Evolutionary conservation across 2,329 filamentous ascomycete species (phyloP), one percentile per base, ranked within the genome.

Genomic region (Eurotiales sp.): DNA sequence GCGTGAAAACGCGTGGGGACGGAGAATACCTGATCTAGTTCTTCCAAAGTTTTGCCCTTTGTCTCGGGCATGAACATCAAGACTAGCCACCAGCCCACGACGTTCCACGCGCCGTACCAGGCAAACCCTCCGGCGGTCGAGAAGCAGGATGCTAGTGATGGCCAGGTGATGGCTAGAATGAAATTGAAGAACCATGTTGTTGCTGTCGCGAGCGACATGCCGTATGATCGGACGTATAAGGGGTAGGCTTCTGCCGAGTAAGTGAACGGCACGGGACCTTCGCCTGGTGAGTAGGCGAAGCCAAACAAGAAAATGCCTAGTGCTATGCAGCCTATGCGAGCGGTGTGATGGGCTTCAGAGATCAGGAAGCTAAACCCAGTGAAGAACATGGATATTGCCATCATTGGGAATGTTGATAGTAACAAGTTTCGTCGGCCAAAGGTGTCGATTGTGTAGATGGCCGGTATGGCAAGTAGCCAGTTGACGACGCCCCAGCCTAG

Each of bases 211-310:
- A 84, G 68, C 1, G 79, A 79, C 82, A 85, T 85, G 36, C 81
- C 82, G 45, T 83, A 72, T 2, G 80, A 75, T 14, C 83, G 79
- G 36, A 85, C 78, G 55, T 84, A 83, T 2, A 85, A 69, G 4
- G 83, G 83, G 60, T 85, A 86, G 1, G 81, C 83, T 63, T 86
- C 83, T 17, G 83, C 83, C 0, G 81, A 84, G 62, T 86, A 86
- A 0, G 81, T 85, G 60, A 85, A 86, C 0, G 83, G 82, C 0
- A 85, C 82, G 0, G 80, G 79, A 0, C 83, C 83, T 61, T 83
- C 82, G 32, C 83, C 83, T 1, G 82, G 81, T 1, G 73, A 75
- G 52, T 75, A 75, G 30, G 72, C 68, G 2, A 72, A 61, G 29
- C 69, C 70, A 56, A 75, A 76, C 2, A 76, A 58, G 53, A 72